Evolutionary conservation across 352 stramenopile genomes (phyloP).

Genomic region (Phytophthora uliginosa): DNA sequence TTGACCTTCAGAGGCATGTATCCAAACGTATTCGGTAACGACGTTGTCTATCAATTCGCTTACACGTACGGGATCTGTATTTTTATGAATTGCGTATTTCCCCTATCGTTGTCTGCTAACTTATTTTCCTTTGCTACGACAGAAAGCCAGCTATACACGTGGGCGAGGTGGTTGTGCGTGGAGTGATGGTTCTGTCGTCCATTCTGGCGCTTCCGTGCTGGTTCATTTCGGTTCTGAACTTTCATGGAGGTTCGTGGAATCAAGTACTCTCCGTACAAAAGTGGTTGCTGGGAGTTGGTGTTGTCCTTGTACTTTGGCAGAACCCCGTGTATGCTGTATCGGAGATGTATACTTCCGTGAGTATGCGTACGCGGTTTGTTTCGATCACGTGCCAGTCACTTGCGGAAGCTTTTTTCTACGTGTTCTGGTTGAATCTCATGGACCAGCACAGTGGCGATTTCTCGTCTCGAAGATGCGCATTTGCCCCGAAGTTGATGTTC

Average conservation of each 20-base stretch:
- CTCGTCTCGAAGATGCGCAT: slow-evolving; percentile 31
- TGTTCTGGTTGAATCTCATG: slow-evolving; percentile 86
- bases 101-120: not conserved
- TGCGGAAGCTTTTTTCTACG: slow-evolving; percentile 80
- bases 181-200: slow-evolving; percentile 62
- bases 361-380: slow-evolving; percentile 71
- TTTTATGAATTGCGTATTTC: not conserved
- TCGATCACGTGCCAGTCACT: slow-evolving; percentile 77
- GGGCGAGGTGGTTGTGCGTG: slow-evolving; percentile 77
- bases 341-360: slow-evolving; percentile 65
- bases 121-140: slow-evolving; percentile 8
- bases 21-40: slow-evolving; percentile 75
- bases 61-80: slow-evolving; percentile 72
- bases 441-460: slow-evolving; percentile 73
- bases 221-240: slow-evolving; percentile 74
- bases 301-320: slow-evolving; percentile 86
- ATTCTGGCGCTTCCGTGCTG: slow-evolving; percentile 79
- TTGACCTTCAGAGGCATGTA: slow-evolving; percentile 80
- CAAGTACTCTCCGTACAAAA: slow-evolving; percentile 75
- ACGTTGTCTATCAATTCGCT: slow-evolving; percentile 80
- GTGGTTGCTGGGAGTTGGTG: slow-evolving; percentile 72
- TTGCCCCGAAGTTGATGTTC: slow-evolving; percentile 43
- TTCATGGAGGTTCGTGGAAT: slow-evolving; percentile 57
- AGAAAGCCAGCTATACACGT: slow-evolving; percentile 79
- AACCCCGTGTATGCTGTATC: slow-evolving; percentile 82